Conservation (phyloP, 495 filamentous ascomycete species). For the Hypoxylon intermedium region DNA sequence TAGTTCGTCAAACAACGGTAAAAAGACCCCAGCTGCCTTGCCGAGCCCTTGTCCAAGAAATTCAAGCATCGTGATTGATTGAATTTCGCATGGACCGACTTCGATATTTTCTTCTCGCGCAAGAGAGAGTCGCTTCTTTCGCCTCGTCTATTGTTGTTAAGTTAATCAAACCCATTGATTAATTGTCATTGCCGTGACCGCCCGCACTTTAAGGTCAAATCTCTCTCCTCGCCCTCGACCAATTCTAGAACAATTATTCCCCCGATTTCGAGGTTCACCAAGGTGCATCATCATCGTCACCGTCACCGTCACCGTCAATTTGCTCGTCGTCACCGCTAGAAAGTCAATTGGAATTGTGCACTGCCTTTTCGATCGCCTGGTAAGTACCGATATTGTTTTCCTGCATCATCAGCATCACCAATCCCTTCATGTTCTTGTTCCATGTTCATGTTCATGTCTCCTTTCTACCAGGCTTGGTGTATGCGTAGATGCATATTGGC, state of each 20-base stretch:
- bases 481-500: slow-evolving; percentile 6
- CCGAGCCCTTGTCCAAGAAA: slow-evolving; percentile 25
- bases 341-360: neutral
- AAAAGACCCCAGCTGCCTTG: slow-evolving; percentile 17
- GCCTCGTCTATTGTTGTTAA: slow-evolving; percentile 20
- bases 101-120: slow-evolving; percentile 5
- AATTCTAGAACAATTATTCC: slow-evolving; percentile 18
- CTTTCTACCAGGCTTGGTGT: neutral
- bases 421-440: slow-evolving; percentile 1
- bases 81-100: slow-evolving; percentile 16
- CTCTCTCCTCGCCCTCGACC: slow-evolving; percentile 3
- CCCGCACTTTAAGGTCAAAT: slow-evolving; percentile 9
- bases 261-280: slow-evolving; percentile 1
- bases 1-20: slow-evolving; percentile 13
- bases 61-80: slow-evolving; percentile 32
- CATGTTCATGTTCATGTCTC: neutral
- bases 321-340: neutral
- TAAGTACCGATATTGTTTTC: slow-evolving; percentile 13
- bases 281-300: neutral
- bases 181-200: slow-evolving; percentile 16
- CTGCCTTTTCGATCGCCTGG: neutral
- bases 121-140: slow-evolving; percentile 1
- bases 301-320: slow-evolving; percentile 1
- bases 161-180: neutral
- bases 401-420: neutral